Conservation (phyloP, 2,329 filamentous ascomycete genomes). For the Didymella lethalis region DNA sequence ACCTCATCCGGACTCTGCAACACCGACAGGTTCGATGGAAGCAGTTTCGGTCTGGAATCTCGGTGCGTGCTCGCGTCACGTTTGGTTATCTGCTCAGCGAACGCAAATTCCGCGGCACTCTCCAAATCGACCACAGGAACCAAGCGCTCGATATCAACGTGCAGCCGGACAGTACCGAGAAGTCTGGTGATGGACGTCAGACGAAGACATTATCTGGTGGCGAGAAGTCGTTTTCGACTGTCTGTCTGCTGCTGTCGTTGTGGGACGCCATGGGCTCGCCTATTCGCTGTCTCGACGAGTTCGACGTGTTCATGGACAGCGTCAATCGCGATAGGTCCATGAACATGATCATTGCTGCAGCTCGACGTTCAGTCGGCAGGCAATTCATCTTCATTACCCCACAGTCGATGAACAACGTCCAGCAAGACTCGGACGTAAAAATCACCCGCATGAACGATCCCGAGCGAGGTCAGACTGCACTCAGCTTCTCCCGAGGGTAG, state of each 20-base stretch:
- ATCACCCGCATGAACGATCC: slow-evolving; percentile 73
- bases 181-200: slow-evolving; percentile 74
- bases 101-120: slow-evolving; percentile 82
- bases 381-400: slow-evolving; percentile 98
- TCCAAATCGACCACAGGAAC: slow-evolving; percentile 78
- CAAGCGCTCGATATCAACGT: slow-evolving; percentile 79
- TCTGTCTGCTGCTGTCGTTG: slow-evolving; percentile 88
- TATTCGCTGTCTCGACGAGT: slow-evolving; percentile 93
- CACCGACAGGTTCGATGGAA: slow-evolving; percentile 79
- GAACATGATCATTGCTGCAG: slow-evolving; percentile 88
- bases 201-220: slow-evolving; percentile 94
- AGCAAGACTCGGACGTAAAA: slow-evolving; percentile 70
- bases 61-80: slow-evolving; percentile 81
- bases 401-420: slow-evolving; percentile 71
- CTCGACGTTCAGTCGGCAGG: slow-evolving; percentile 83
- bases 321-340: slow-evolving; percentile 94
- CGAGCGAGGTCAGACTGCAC: slow-evolving; percentile 58
- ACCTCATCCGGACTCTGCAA: slow-evolving; percentile 67
- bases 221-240: slow-evolving; percentile 97
- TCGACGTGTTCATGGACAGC: slow-evolving; percentile 99
- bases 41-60: slow-evolving; percentile 83
- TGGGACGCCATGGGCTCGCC: slow-evolving; percentile 99
- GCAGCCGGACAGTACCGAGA: slow-evolving; percentile 73
- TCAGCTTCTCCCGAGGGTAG: slow-evolving; percentile 38
- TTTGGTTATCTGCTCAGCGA: slow-evolving; percentile 91